Evolutionary conservation across 257 asterid genomes (phyloP).

Genomic region (Pogostemon cablin): DNA sequence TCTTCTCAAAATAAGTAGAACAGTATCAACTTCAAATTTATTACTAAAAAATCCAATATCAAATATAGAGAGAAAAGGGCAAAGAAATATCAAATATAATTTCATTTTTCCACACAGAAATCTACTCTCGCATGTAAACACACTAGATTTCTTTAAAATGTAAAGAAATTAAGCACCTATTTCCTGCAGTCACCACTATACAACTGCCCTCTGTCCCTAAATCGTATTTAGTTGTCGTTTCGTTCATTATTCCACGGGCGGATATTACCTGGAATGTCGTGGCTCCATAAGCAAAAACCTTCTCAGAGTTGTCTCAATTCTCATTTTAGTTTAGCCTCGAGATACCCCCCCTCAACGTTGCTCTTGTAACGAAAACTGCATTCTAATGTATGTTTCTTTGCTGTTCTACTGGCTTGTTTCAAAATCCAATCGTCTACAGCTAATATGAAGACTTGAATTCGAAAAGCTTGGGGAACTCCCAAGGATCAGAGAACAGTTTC

Average conservation of each 20-base stretch:
- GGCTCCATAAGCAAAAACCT: neutral
- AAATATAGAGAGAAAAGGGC: neutral
- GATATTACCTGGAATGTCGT: slow-evolving; percentile 23
- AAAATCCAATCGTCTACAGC: slow-evolving; percentile 27
- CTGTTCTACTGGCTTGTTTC: slow-evolving; percentile 22
- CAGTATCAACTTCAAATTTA: too few relatives aligned
- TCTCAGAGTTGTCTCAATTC: too few relatives aligned
- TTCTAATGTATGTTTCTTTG: neutral
- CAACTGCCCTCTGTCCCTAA: slow-evolving; percentile 8
- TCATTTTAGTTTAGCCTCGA: neutral
- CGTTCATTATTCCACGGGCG: slow-evolving; percentile 16
- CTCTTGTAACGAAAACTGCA: neutral
- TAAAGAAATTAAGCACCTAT: slow-evolving; percentile 15
- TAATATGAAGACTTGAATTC: slow-evolving; percentile 26
- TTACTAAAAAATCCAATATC: too few relatives aligned
- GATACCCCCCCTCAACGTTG: neutral
- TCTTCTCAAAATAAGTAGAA: too few relatives aligned
- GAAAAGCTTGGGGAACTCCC: slow-evolving; percentile 17
- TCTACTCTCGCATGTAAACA: slow-evolving; percentile 29
- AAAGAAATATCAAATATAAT: neutral
- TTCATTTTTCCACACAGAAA: slow-evolving; percentile 17
- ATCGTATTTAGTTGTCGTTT: neutral
- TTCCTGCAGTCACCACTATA: slow-evolving; percentile 40
- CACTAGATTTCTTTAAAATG: slow-evolving; percentile 21
- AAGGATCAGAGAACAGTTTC: neutral